phyloP scores from a whole-genome alignment of 1,284 basidiomycete species.

The Golubevia sp. region DNA sequence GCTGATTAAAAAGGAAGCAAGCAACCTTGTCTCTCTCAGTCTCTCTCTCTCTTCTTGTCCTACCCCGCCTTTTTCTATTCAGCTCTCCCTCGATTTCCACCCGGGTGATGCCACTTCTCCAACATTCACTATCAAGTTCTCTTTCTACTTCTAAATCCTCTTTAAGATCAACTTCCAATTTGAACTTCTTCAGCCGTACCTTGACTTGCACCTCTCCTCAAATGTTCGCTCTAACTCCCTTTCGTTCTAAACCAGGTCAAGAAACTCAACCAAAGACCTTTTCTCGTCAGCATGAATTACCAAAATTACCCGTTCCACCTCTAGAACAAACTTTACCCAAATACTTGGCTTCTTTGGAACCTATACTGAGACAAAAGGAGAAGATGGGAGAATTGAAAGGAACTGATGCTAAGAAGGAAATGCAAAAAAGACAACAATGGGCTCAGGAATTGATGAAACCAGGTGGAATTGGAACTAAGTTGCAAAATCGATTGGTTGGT shows the following conservation, averaged over 20 bases:
- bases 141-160: too few relatives aligned
- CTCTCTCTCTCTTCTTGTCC: too few relatives aligned
- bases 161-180: too few relatives aligned
- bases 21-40: too few relatives aligned
- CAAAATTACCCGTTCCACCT: slow-evolving; percentile 83
- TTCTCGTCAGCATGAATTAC: slow-evolving; percentile 59
- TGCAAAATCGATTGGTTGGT: slow-evolving; percentile 83
- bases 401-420: slow-evolving; percentile 68
- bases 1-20: too few relatives aligned
- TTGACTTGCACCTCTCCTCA: slow-evolving; percentile 4
- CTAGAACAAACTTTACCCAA: slow-evolving; percentile 76
- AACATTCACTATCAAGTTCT: too few relatives aligned
- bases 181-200: too few relatives aligned
- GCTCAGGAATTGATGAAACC: slow-evolving; percentile 73
- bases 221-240: slow-evolving; percentile 62
- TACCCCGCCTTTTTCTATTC: neutral
- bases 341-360: slow-evolving; percentile 80
- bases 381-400: slow-evolving; percentile 66
- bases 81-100: neutral
- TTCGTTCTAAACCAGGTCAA: slow-evolving; percentile 30
- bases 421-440: slow-evolving; percentile 70
- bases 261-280: slow-evolving; percentile 63
- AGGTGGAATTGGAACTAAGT: slow-evolving; percentile 71
- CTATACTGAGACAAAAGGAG: slow-evolving; percentile 70
- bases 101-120: too few relatives aligned